Conservation (phyloP, 2,329 filamentous ascomycete genomes). For the Fusarium albidum region DNA sequence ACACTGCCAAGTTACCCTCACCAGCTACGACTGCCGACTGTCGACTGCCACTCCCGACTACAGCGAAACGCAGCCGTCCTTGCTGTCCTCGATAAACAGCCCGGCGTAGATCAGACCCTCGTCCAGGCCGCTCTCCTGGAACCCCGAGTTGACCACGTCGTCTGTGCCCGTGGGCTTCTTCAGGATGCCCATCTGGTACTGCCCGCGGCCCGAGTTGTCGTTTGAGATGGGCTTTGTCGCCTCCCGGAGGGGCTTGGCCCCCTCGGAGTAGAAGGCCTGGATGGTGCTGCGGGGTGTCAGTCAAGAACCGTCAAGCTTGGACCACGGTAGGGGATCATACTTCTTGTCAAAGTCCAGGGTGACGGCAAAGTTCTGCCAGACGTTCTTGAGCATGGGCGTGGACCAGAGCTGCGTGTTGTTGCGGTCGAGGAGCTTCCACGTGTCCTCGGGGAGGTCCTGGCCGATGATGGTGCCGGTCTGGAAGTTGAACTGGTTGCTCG, state of each 20-base stretch:
- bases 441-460: slow-evolving; percentile 45
- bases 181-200: slow-evolving; percentile 69
- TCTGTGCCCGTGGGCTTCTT: slow-evolving; percentile 64
- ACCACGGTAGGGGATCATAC: slow-evolving; percentile 48
- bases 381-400: slow-evolving; percentile 56
- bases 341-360: slow-evolving; percentile 64
- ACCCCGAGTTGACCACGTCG: slow-evolving; percentile 57
- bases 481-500: slow-evolving; percentile 61
- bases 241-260: slow-evolving; percentile 52
- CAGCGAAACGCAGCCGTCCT: slow-evolving; percentile 46
- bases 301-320: not conserved
- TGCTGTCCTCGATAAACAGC: slow-evolving; percentile 61
- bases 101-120: slow-evolving; percentile 62
- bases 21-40: too few species aligned
- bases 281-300: slow-evolving; percentile 54
- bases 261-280: slow-evolving; percentile 65
- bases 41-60: slow-evolving; percentile 4
- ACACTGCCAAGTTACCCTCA: too few species aligned
- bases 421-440: slow-evolving; percentile 56
- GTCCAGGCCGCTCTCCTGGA: slow-evolving; percentile 57
- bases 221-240: slow-evolving; percentile 57
- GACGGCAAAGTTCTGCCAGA: slow-evolving; percentile 70
- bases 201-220: slow-evolving; percentile 64
- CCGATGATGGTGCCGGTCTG: slow-evolving; percentile 63
- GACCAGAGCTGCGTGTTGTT: slow-evolving; percentile 60